These are phyloP conservation scores for Malassezia sp. DNA, from an alignment of 1,284 basidiomycete species.

Conservation along the genomic window DNA sequence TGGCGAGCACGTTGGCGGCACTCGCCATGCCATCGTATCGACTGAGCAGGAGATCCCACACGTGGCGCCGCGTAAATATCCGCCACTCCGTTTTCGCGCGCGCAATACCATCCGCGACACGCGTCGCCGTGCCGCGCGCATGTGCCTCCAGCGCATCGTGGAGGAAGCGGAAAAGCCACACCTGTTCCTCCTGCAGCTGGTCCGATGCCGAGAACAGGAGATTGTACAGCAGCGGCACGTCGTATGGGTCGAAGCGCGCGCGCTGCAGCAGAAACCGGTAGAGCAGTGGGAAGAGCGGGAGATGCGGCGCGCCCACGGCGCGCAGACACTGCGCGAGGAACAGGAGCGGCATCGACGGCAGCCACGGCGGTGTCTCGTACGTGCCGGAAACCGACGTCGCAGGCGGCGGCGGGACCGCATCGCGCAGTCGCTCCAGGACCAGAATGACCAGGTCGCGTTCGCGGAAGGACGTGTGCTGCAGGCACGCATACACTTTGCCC, in stretches of 20 bases:
- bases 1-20: background rate
- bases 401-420: slow-evolving; percentile 14
- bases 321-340: slow-evolving; percentile 69
- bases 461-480: slow-evolving; percentile 60
- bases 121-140: too few species aligned
- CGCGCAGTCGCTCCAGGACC: slow-evolving; percentile 58
- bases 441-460: slow-evolving; percentile 68
- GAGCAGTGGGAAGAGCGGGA: slow-evolving; percentile 67
- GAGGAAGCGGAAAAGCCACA: slow-evolving; percentile 76
- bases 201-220: slow-evolving; percentile 66
- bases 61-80: slow-evolving; percentile 66
- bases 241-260: slow-evolving; percentile 59
- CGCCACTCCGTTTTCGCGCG: slow-evolving; percentile 60
- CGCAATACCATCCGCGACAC: slow-evolving; percentile 2
- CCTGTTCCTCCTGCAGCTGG: slow-evolving; percentile 65
- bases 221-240: slow-evolving; percentile 72
- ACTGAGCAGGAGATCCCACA: slow-evolving; percentile 73
- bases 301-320: slow-evolving; percentile 64
- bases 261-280: slow-evolving; percentile 74
- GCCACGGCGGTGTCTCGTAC: slow-evolving; percentile 40
- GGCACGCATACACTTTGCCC: slow-evolving; percentile 47
- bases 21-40: slow-evolving; percentile 53
- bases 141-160: slow-evolving; percentile 56
- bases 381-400: slow-evolving; percentile 27
- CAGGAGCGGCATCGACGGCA: slow-evolving; percentile 67